These are phyloP conservation scores for Talaromyces sp. DNA, from an alignment of 2,329 filamentous ascomycete species.

Conservation along the genomic window DNA sequence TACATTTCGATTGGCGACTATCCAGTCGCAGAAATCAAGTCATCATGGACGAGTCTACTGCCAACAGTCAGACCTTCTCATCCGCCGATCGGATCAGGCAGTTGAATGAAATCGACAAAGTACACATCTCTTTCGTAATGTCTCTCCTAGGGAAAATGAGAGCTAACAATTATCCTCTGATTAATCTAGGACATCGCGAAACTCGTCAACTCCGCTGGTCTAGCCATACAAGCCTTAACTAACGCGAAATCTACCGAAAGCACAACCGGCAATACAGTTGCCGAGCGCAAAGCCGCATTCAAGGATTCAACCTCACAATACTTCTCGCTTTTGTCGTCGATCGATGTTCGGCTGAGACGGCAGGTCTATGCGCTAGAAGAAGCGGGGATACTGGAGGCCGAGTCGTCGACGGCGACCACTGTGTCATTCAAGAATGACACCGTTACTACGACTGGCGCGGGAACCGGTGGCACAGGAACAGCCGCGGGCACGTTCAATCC, in stretches of 20 bases:
- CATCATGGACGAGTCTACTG: slow-evolving; percentile 1
- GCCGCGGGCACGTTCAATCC: slow-evolving; percentile 46
- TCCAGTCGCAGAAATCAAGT: neutral
- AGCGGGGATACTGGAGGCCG: slow-evolving; percentile 64
- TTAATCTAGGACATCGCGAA: slow-evolving; percentile 46
- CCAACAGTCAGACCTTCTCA: slow-evolving; percentile 51
- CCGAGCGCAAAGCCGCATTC: slow-evolving; percentile 58
- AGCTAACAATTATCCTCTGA: neutral
- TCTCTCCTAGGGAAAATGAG: too few relatives aligned
- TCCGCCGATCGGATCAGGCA: slow-evolving; percentile 76
- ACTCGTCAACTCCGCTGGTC: slow-evolving; percentile 58
- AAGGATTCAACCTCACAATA: slow-evolving; percentile 58
- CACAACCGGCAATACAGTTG: slow-evolving; percentile 41
- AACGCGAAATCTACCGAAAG: slow-evolving; percentile 40
- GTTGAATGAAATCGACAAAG: slow-evolving; percentile 73
- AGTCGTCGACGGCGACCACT: slow-evolving; percentile 30
- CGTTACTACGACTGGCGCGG: neutral
- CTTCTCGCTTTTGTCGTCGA: slow-evolving; percentile 67
- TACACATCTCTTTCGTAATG: slow-evolving; percentile 27
- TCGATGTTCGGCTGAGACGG: slow-evolving; percentile 70
- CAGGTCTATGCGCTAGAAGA: slow-evolving; percentile 80
- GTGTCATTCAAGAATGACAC: slow-evolving; percentile 20
- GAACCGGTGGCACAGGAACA: slow-evolving; percentile 23
- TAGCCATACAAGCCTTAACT: slow-evolving; percentile 62
- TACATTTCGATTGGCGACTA: neutral